Conservation (phyloP, 1,284 basidiomycete species). For the Porogramme epimiltina region DNA sequence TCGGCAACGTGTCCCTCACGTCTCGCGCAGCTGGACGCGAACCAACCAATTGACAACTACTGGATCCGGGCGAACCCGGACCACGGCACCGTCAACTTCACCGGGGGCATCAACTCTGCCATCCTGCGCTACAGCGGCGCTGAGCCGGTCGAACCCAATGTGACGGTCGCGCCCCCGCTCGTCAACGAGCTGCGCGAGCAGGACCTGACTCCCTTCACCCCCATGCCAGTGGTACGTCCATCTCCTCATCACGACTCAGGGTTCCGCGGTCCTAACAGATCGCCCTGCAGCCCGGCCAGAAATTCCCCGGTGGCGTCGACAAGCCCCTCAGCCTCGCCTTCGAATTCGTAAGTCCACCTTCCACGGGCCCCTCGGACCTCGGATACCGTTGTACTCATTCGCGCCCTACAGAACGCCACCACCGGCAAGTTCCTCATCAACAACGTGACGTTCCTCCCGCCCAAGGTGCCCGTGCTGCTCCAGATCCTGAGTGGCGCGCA, state of each 20-base stretch:
- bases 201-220: constrained; percentile 21
- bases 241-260: too few relatives aligned
- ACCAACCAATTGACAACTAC: constrained; percentile 28
- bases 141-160: constrained; percentile 42
- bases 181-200: constrained; percentile 30
- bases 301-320: constrained; percentile 22
- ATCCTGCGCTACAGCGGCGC: constrained; percentile 39
- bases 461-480: constrained; percentile 33
- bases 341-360: constrained; percentile 1
- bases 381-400: too few relatives aligned
- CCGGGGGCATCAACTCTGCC: constrained; percentile 39
- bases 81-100: constrained; percentile 31
- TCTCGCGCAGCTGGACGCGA: constrained; percentile 27
- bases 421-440: constrained; percentile 17
- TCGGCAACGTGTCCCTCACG: not conserved
- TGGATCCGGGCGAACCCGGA: constrained; percentile 32
- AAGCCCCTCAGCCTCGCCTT: constrained; percentile 29
- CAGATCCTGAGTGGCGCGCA: constrained; percentile 36
- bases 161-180: constrained; percentile 21
- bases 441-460: constrained; percentile 23
- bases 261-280: too few relatives aligned
- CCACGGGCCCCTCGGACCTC: constrained; percentile 2
- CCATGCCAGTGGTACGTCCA: constrained; percentile 11
- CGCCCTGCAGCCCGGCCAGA: constrained; percentile 25
- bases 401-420: too few relatives aligned